Evolutionary conservation across 768 basidiomycete species (phyloP), one percentile per base, ranked within the genome.

Genomic region (Rhizopogon vulgaris): DNA sequence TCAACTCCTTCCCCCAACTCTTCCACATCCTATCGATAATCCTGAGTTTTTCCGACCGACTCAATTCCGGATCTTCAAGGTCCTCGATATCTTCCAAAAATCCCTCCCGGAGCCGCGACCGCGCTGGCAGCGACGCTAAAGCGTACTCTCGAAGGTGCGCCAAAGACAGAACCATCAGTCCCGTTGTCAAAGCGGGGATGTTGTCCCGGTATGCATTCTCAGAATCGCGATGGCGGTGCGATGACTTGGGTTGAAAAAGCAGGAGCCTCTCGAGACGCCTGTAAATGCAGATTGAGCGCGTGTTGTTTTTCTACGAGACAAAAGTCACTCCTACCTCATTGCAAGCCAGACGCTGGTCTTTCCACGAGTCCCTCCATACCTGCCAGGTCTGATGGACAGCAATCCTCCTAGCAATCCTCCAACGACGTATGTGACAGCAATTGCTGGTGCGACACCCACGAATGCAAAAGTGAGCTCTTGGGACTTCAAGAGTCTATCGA

Each of bases 381-480:
- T 72, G 8, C 77, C 78, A 27, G 70, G 70, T 1, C 78, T 75
- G 6, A 78, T 77, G 0, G 68, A 68, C 71, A 80, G 81, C 1
- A 87, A 52, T 1, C 69, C 68, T 10, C 70, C 58, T 3, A 85
- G 28, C 63, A 78, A 83, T 8, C 80, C 81, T 14, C 78, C 75
- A 2, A 77, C 52, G 1, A 84, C 73, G 58, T 94, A 94, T 3
- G 94, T 78, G 32, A 98, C 72, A 4, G 85, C 80, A 45, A 97
- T 69, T 0, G 88, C 85, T 8, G 95, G 95, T 0, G 95, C 94
- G 14, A 98, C 87, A 57, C 94, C 94, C 54, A 97, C 93, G 61
- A 97, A 97, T 5, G 90, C 95, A 60, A 99, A 99, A 1, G 93
- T 96, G 40, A 96, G 74, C 63, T 95, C 91, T 69, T 96, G 94